These are phyloP conservation scores for Coleophoma cylindrospora DNA, from an alignment of 2,329 filamentous ascomycete species.

Conservation along the genomic window DNA sequence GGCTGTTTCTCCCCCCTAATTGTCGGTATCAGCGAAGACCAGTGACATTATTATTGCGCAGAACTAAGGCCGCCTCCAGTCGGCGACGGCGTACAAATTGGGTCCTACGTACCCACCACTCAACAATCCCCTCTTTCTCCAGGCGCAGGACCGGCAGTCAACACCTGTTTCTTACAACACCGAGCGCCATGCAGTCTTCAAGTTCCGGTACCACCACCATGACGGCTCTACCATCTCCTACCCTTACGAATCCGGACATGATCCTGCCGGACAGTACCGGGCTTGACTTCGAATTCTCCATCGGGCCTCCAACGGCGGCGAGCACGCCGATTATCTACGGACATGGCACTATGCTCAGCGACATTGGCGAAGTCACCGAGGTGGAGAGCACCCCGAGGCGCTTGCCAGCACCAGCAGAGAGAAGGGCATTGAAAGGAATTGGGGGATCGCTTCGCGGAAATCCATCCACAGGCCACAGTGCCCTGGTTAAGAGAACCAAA, in stretches of 20 bases:
- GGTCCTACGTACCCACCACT: background rate
- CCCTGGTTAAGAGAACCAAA: slow-evolving; percentile 40
- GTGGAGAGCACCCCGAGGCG: slow-evolving; percentile 42
- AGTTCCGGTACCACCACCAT: slow-evolving; percentile 8
- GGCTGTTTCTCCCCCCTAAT: background rate
- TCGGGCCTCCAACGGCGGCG: slow-evolving; percentile 38
- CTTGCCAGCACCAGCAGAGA: slow-evolving; percentile 23
- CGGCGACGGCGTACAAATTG: background rate
- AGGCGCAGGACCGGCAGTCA: background rate
- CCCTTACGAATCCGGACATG: slow-evolving; percentile 90
- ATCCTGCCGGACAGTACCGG: slow-evolving; percentile 58
- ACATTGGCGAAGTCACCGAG: slow-evolving; percentile 55
- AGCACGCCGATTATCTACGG: slow-evolving; percentile 64
- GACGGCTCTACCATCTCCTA: slow-evolving; percentile 45
- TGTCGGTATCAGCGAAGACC: background rate
- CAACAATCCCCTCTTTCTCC: background rate
- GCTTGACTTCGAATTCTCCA: slow-evolving; percentile 21
- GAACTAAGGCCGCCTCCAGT: background rate
- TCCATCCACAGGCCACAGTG: slow-evolving; percentile 38
- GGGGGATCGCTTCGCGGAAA: slow-evolving; percentile 33
- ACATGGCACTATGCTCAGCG: slow-evolving; percentile 64
- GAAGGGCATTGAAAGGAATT: slow-evolving; percentile 21
- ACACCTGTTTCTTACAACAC: background rate
- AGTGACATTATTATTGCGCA: background rate
- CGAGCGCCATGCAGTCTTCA: background rate